Evolutionary conservation across 2,329 filamentous ascomycete species (phyloP).

Genomic region (Aspergillus felis): DNA sequence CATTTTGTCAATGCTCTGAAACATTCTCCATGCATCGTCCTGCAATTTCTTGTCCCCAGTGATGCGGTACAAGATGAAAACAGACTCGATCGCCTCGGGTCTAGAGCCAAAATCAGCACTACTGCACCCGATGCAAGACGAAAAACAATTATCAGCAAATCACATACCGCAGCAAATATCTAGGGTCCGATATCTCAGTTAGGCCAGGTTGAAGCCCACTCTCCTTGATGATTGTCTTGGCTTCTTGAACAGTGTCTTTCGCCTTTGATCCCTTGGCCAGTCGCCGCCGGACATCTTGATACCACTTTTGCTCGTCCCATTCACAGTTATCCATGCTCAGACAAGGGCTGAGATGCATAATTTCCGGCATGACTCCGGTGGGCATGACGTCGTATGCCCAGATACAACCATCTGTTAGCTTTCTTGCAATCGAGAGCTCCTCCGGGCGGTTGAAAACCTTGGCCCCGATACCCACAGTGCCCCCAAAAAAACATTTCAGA

Average conservation of each 20-base stretch:
- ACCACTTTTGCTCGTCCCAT: constrained; percentile 51
- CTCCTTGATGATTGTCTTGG: constrained; percentile 16
- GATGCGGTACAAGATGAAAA: constrained; percentile 58
- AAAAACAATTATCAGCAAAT: neutral
- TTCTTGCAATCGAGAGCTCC: constrained; percentile 54
- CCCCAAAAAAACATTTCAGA: constrained; percentile 58
- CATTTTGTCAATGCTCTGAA: constrained; percentile 43
- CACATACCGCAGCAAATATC: constrained; percentile 30
- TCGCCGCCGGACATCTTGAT: constrained; percentile 22
- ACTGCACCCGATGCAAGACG: neutral
- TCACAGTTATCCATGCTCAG: constrained; percentile 40
- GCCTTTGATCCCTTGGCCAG: constrained; percentile 13
- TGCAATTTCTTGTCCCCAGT: constrained; percentile 50
- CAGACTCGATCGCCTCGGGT: constrained; percentile 59
- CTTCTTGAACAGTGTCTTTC: constrained; percentile 14
- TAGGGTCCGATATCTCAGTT: constrained; percentile 20
- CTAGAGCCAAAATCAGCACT: constrained; percentile 14
- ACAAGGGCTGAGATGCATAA: constrained; percentile 52
- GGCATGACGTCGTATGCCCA: constrained; percentile 58
- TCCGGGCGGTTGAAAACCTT: constrained; percentile 52
- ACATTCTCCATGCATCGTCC: constrained; percentile 50
- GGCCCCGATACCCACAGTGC: constrained; percentile 58
- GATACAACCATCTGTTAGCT: constrained; percentile 58
- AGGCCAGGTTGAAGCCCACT: constrained; percentile 26
- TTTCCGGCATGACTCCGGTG: constrained; percentile 60